phyloP scores from a whole-genome alignment of 176 grass and related monocot genomes.

The Oryza officinalis region DNA sequence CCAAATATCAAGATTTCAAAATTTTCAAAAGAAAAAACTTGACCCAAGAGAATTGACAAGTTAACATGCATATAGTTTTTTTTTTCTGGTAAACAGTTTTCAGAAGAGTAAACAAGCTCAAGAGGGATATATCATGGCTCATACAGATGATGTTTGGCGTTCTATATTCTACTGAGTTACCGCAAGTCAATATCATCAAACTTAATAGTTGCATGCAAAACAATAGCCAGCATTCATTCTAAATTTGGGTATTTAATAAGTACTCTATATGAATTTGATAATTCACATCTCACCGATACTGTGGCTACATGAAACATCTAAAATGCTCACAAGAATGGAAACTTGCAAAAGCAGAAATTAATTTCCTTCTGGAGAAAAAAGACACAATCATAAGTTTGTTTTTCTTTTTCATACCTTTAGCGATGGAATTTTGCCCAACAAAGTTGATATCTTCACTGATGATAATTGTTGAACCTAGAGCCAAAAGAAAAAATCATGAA shows the following conservation, averaged over 20 bases:
- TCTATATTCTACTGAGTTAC: not conserved
- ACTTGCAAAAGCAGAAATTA: conserved; percentile 21
- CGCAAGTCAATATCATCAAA: not conserved
- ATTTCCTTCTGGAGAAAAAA: conserved; percentile 20
- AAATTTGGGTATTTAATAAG: not conserved
- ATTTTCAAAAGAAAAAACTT: not conserved
- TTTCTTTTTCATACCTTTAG: conserved; percentile 75
- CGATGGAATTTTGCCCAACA: conserved; percentile 71
- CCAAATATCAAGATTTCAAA: not conserved
- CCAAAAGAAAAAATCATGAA: conserved; percentile 19
- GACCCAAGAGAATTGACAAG: not conserved
- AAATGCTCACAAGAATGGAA: conserved; percentile 17
- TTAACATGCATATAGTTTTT: not conserved
- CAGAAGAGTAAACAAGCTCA: not conserved
- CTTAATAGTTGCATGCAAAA: not conserved
- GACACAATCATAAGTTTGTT: conserved; percentile 12
- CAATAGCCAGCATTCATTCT: not conserved
- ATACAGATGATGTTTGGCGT: not conserved
- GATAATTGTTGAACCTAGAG: conserved; percentile 65
- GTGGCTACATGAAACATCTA: conserved; percentile 15
- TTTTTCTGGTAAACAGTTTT: not conserved
- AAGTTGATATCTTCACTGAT: conserved; percentile 82
- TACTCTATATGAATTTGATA: conserved; percentile 11
- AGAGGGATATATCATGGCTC: not conserved
- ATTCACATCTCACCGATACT: not conserved